Conservation (phyloP, 441 rosid genomes). For the Lepidium campestre region DNA sequence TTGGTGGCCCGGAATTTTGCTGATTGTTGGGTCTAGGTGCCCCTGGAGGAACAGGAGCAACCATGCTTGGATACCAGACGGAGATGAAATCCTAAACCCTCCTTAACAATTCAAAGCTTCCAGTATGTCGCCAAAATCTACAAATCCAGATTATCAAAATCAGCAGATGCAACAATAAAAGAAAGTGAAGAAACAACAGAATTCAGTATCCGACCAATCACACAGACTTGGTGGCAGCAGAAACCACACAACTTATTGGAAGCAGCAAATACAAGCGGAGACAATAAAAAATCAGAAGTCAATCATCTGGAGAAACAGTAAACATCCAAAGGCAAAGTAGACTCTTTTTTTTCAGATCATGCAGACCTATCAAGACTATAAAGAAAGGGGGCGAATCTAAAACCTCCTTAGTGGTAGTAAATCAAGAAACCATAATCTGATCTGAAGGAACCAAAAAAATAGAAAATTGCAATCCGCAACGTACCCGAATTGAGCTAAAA, state of each 20-base stretch:
- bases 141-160: slow-evolving; percentile 13
- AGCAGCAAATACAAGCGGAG: background rate
- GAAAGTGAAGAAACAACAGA: background rate
- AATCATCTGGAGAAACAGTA: background rate
- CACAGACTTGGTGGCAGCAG: background rate
- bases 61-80: slow-evolving; percentile 43
- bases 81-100: slow-evolving; percentile 20
- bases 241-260: background rate
- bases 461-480: background rate
- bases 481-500: slow-evolving; percentile 7
- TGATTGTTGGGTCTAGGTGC: slow-evolving; percentile 55
- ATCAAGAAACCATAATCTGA: background rate
- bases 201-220: background rate
- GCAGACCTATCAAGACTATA: background rate
- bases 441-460: background rate
- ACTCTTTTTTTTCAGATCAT: background rate
- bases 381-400: background rate
- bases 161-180: slow-evolving; percentile 2
- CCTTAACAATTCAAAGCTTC: background rate
- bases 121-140: slow-evolving; percentile 11
- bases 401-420: background rate
- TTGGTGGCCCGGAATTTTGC: slow-evolving; percentile 43
- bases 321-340: background rate
- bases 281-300: background rate
- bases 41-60: slow-evolving; percentile 88